These are phyloP conservation scores for Cardiospermum halicacabum DNA, from an alignment of 345 rosid species.

Conservation along the genomic window DNA sequence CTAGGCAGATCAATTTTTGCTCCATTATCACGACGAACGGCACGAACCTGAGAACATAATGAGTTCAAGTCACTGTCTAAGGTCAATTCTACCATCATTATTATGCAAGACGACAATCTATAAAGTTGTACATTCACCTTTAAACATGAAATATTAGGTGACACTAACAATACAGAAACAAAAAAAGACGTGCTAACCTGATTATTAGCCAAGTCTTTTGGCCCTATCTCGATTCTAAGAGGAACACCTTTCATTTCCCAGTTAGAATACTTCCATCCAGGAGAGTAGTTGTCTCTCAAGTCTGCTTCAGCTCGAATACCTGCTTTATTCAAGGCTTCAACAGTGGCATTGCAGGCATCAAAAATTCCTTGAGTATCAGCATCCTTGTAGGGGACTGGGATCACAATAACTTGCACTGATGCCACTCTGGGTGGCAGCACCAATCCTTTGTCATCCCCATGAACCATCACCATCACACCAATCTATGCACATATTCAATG, in stretches of 20 bases:
- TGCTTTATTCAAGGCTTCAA: constrained; percentile 52
- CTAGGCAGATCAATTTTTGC: constrained; percentile 61
- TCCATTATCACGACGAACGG: constrained; percentile 80
- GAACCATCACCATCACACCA: constrained; percentile 99
- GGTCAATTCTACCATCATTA: background rate
- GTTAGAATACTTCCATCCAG: constrained; percentile 97
- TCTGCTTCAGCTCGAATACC: constrained; percentile 80
- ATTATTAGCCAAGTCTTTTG: constrained; percentile 73
- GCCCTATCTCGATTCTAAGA: constrained; percentile 93
- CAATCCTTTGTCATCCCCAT: constrained; percentile 87
- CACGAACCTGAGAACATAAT: constrained; percentile 57
- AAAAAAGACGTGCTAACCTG: constrained; percentile 42
- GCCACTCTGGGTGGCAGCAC: constrained; percentile 93
- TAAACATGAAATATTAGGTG: background rate
- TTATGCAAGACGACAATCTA: constrained; percentile 1
- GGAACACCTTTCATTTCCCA: constrained; percentile 99
- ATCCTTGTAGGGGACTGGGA: constrained; percentile 95
- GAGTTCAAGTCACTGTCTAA: constrained; percentile 3
- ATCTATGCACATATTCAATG: constrained; percentile 38
- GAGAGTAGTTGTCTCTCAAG: constrained; percentile 85
- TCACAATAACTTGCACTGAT: constrained; percentile 73
- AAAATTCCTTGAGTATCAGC: constrained; percentile 76
- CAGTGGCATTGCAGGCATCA: constrained; percentile 83
- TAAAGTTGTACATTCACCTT: constrained; percentile 4
- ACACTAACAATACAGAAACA: background rate